Percentiles rank a stretch among this genome's conserved stretches.
Evolutionary conservation across 768 basidiomycete species (phyloP).

Genomic region (Neoboletus subvelutipes): DNA sequence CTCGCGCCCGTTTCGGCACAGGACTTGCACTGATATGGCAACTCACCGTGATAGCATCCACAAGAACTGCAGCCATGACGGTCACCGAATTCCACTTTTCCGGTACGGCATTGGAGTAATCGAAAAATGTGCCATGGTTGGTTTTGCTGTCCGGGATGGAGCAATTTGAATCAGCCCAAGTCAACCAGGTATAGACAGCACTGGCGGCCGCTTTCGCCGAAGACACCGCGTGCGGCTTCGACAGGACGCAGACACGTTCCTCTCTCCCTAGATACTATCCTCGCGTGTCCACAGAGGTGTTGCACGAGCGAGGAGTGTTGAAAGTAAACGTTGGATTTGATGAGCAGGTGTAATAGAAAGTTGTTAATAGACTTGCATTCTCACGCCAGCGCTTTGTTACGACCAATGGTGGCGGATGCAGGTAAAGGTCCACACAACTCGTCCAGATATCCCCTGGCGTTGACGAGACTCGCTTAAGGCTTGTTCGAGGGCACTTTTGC

Average conservation of each 20-base stretch:
- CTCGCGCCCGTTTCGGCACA: no score
- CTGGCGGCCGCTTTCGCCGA: neutral
- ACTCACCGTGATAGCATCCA: no score
- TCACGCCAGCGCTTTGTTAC: constrained; percentile 17
- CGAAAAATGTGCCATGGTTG: constrained; percentile 19
- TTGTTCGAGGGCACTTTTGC: constrained; percentile 91
- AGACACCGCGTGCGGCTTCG: constrained; percentile 1
- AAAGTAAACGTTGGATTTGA: constrained; percentile 32
- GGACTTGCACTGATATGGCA: no score
- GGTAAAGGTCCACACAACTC: constrained; percentile 32
- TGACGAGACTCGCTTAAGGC: constrained; percentile 41
- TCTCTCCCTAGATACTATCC: constrained; percentile 6
- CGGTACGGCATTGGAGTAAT: constrained; percentile 1
- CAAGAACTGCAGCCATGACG: constrained; percentile 19
- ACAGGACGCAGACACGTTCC: constrained; percentile 14
- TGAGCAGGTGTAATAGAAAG: constrained; percentile 26
- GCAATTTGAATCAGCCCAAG: neutral
- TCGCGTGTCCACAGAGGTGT: constrained; percentile 13
- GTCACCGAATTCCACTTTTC: constrained; percentile 16
- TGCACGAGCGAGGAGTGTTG: constrained; percentile 29
- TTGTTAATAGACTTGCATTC: constrained; percentile 14
- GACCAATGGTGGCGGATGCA: constrained; percentile 63
- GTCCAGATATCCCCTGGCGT: constrained; percentile 11
- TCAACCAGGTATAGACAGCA: neutral
- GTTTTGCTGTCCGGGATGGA: constrained; percentile 11